Conservation (phyloP, 2,329 filamentous ascomycete species). For the Nectriaceae sp. region DNA sequence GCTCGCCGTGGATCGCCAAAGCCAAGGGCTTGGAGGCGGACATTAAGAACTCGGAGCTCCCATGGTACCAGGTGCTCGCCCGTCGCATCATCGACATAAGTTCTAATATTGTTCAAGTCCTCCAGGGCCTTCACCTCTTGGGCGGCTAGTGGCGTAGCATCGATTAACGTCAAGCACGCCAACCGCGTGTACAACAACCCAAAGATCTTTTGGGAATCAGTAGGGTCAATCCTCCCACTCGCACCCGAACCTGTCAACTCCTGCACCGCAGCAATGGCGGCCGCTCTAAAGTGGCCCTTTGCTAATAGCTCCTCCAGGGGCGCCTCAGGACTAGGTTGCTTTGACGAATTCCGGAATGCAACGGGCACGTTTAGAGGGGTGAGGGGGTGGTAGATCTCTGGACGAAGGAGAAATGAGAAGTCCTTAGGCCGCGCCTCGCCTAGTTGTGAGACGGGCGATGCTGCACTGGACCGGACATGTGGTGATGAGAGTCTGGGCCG, state of each 20-base stretch:
- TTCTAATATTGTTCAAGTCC: constrained; percentile 57
- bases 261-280: constrained; percentile 68
- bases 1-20: constrained; percentile 82
- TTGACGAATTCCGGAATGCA: constrained; percentile 69
- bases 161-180: constrained; percentile 78
- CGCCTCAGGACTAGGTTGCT: constrained; percentile 63
- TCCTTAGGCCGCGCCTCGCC: constrained; percentile 55
- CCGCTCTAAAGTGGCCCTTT: constrained; percentile 76
- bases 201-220: constrained; percentile 69
- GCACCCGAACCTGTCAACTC: constrained; percentile 55
- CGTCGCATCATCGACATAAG: constrained; percentile 56
- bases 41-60: constrained; percentile 79
- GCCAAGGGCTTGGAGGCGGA: constrained; percentile 82
- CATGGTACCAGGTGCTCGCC: constrained; percentile 77
- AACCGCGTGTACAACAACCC: constrained; percentile 78
- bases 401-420: constrained; percentile 77
- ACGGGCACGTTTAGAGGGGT: constrained; percentile 61
- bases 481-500: constrained; percentile 27
- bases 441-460: constrained; percentile 31
- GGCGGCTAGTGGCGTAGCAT: constrained; percentile 67
- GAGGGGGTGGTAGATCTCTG: constrained; percentile 82
- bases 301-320: constrained; percentile 69
- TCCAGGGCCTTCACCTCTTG: constrained; percentile 67
- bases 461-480: constrained; percentile 24
- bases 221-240: constrained; percentile 47